Conservation (phyloP, 768 basidiomycete species). For the Psilocybe tampanensis region DNA sequence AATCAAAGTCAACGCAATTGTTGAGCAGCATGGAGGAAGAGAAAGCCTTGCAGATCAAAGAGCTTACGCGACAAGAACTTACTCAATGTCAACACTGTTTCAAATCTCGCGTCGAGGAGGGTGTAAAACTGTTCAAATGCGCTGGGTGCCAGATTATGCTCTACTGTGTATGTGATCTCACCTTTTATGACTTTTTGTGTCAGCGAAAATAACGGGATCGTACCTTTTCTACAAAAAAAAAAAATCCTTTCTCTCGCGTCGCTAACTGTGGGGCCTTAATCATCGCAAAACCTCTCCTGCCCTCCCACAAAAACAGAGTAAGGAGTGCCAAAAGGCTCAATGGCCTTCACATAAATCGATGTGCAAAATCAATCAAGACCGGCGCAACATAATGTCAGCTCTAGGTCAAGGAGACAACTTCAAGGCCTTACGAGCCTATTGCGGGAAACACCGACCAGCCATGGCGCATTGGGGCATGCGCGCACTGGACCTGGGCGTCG, state of each 20-base stretch:
- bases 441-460: conserved; percentile 1
- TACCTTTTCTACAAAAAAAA: too few species aligned
- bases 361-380: neutral
- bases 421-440: conserved; percentile 1
- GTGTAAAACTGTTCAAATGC: conserved; percentile 1
- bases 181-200: neutral
- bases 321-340: conserved; percentile 1
- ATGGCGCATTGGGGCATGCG: neutral
- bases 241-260: too few species aligned
- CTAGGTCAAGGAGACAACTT: neutral
- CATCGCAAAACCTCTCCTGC: too few species aligned
- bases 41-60: neutral
- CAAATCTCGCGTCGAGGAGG: conserved; percentile 1
- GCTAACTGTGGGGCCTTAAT: too few species aligned
- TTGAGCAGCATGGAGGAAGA: neutral
- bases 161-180: neutral
- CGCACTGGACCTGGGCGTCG: neutral
- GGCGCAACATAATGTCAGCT: neutral
- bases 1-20: neutral
- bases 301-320: neutral
- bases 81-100: neutral
- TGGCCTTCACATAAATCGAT: conserved; percentile 1
- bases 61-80: neutral
- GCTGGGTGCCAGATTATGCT: neutral
- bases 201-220: too few species aligned